phyloP scores from a whole-genome alignment of 2,329 filamentous ascomycete genomes.

The Stagonosporopsis tanaceti region DNA sequence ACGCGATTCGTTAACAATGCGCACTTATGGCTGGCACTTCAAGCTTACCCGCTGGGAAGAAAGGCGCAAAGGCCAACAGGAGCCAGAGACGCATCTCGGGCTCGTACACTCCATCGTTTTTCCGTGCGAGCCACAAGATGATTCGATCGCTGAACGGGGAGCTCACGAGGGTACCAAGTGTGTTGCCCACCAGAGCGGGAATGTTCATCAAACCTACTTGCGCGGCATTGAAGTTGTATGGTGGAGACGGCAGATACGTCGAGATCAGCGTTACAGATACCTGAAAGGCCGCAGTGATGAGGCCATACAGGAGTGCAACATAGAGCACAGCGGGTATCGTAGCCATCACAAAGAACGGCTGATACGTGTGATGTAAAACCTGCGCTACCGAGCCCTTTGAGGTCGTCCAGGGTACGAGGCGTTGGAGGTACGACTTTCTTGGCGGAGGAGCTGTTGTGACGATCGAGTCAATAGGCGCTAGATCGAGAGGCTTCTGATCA shows the following conservation, averaged over 20 bases:
- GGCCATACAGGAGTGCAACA: constrained; percentile 17
- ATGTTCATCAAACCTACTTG: constrained; percentile 53
- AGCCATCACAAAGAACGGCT: constrained; percentile 13
- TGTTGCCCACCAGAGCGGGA: constrained; percentile 47
- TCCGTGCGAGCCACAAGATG: constrained; percentile 52
- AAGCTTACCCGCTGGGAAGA: constrained; percentile 18
- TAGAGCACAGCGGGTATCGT: constrained; percentile 15
- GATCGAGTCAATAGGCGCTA: constrained; percentile 10
- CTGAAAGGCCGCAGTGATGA: constrained; percentile 14
- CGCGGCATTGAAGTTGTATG: constrained; percentile 52
- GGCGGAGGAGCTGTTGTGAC: not conserved
- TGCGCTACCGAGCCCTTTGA: constrained; percentile 9
- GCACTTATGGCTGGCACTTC: not conserved
- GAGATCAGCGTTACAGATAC: constrained; percentile 13
- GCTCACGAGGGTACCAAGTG: constrained; percentile 43
- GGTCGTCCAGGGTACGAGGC: constrained; percentile 5
- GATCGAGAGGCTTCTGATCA: constrained; percentile 6
- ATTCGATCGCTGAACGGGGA: constrained; percentile 44
- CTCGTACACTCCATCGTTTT: constrained; percentile 60
- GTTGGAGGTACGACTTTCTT: constrained; percentile 14
- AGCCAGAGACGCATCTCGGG: constrained; percentile 58
- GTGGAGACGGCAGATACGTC: constrained; percentile 25
- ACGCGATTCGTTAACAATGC: not conserved
- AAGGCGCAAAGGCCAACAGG: constrained; percentile 14
- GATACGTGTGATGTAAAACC: constrained; percentile 9